These are phyloP conservation scores for Blastocystis hominis DNA, from an alignment of 352 stramenopile species.

Conservation along the genomic window DNA sequence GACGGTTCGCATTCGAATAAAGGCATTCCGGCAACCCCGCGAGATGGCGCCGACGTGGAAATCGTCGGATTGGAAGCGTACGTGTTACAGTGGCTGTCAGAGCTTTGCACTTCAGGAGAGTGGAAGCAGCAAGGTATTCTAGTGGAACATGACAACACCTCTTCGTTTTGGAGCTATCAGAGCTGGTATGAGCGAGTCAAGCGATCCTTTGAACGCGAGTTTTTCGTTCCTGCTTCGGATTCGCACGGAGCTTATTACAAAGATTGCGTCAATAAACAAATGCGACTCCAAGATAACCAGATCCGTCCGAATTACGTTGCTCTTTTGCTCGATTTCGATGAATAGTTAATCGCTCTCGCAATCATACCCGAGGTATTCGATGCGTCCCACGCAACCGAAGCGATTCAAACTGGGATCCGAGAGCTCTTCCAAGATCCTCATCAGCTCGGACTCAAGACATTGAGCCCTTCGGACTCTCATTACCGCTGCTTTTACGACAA, in stretches of 20 bases:
- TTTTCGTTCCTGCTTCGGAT: neutral
- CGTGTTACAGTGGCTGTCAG: neutral
- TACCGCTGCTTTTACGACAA: constrained; percentile 60
- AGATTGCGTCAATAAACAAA: neutral
- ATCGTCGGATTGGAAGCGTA: constrained; percentile 36
- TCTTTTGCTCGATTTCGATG: neutral
- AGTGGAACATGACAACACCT: neutral
- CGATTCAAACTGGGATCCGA: neutral
- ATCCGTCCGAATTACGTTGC: constrained; percentile 54
- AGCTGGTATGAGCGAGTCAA: neutral
- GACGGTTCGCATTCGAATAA: neutral
- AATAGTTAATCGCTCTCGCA: constrained; percentile 29
- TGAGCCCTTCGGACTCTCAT: constrained; percentile 8
- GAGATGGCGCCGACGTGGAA: constrained; percentile 58
- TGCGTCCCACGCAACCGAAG: neutral
- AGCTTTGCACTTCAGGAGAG: neutral
- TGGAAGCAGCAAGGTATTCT: neutral
- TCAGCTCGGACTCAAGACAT: constrained; percentile 57
- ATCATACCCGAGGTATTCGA: constrained; percentile 50
- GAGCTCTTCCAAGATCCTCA: constrained; percentile 34
- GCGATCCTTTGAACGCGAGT: neutral
- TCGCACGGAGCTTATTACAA: neutral
- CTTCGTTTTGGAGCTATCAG: neutral
- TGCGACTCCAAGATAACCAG: neutral
- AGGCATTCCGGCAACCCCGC: constrained; percentile 59